These are phyloP conservation scores for Astragalus glycyphyllos DNA, from an alignment of 306 rosid species.

Conservation along the genomic window DNA sequence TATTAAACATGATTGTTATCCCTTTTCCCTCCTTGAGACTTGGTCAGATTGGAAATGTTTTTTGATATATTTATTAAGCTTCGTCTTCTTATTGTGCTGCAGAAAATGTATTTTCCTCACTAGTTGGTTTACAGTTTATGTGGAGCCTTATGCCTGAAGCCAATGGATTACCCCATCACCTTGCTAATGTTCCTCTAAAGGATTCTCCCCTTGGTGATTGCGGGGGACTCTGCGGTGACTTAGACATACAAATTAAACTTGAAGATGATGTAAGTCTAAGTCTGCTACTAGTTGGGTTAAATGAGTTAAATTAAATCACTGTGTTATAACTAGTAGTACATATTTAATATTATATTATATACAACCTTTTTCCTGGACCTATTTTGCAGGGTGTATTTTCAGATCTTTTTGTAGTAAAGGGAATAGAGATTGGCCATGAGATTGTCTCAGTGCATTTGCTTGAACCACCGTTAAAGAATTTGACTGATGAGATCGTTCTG, in stretches of 20 bases:
- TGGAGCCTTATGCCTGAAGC: conserved; percentile 77
- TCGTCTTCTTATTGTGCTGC: conserved; percentile 49
- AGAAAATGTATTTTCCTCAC: conserved; percentile 93
- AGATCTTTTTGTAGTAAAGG: conserved; percentile 83
- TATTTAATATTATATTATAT: conserved; percentile 30
- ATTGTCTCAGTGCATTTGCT: conserved; percentile 77
- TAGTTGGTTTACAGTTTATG: conserved; percentile 91
- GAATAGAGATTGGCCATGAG: conserved; percentile 91
- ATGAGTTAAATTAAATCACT: conserved; percentile 38
- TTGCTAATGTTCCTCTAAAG: conserved; percentile 86
- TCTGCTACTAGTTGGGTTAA: conserved; percentile 46
- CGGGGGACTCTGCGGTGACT: conserved; percentile 90
- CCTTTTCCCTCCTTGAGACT: conserved; percentile 13
- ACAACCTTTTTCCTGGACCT: conserved; percentile 40
- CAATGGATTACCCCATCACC: conserved; percentile 63
- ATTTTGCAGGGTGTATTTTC: conserved; percentile 92
- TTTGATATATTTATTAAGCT: conserved; percentile 35
- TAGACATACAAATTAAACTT: conserved; percentile 80
- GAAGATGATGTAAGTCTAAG: conserved; percentile 91
- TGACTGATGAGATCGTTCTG: conserved; percentile 78
- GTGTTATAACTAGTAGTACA: conserved; percentile 25
- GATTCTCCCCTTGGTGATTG: conserved; percentile 95
- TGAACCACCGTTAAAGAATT: conserved; percentile 65
- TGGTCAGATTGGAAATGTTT: conserved; percentile 36
- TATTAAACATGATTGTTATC: conserved; percentile 26